Conservation (phyloP, 139 green algal species). For the Micractinium conductrix region DNA sequence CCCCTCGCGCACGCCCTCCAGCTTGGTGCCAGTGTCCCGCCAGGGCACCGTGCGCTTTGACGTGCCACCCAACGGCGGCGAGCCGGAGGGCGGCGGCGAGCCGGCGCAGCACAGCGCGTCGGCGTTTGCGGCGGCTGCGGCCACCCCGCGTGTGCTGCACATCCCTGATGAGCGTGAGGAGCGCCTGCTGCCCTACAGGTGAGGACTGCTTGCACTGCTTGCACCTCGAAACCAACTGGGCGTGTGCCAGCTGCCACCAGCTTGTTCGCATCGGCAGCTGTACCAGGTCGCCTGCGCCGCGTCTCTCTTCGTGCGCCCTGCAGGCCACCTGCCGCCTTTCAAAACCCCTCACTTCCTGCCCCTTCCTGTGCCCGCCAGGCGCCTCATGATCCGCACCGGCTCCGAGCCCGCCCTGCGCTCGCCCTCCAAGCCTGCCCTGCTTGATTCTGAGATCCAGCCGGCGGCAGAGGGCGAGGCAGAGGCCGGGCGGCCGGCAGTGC, state of each 20-base stretch:
- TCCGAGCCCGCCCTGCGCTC: not conserved
- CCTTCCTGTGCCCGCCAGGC: not conserved
- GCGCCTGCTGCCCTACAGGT: constrained; percentile 33
- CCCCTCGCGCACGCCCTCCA: not conserved
- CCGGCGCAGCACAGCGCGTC: not conserved
- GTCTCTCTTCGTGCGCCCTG: no score
- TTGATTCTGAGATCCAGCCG: constrained; percentile 20
- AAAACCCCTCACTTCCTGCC: not conserved
- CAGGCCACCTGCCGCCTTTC: no score
- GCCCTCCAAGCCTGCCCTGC: not conserved
- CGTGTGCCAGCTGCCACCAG: no score
- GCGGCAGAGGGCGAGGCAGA: not conserved
- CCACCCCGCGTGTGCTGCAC: constrained; percentile 15
- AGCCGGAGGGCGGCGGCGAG: not conserved
- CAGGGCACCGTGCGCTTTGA: constrained; percentile 32
- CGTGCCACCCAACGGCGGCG: not conserved
- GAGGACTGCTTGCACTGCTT: not conserved
- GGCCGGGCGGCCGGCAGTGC: not conserved
- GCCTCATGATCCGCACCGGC: constrained; percentile 36
- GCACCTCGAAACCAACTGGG: no score
- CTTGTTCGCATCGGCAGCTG: no score
- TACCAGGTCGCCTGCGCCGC: no score
- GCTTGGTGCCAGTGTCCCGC: not conserved
- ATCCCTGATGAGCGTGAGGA: constrained; percentile 26
- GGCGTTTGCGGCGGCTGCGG: not conserved